These are phyloP conservation scores for Aegilops sharonensis DNA, from an alignment of 176 grass and related monocot genomes.

Conservation along the genomic window DNA sequence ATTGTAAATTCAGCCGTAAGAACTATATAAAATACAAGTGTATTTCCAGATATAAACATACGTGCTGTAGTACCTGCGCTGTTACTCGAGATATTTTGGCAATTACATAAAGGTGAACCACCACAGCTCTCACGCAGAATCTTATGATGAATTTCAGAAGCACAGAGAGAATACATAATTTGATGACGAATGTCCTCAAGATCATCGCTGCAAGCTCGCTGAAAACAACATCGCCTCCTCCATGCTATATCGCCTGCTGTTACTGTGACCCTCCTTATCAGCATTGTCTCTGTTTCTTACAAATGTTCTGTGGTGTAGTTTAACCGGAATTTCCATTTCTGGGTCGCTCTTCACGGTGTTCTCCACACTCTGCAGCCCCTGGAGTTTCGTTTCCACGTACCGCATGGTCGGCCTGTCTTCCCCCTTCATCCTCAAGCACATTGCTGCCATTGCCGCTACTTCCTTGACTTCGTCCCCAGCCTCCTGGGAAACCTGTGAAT, in stretches of 20 bases:
- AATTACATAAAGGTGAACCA: neutral
- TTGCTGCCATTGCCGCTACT: constrained; percentile 29
- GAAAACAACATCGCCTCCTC: constrained; percentile 47
- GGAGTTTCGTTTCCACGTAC: constrained; percentile 38
- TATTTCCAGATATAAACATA: neutral
- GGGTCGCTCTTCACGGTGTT: neutral
- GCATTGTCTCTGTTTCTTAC: neutral
- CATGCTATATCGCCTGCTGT: constrained; percentile 35
- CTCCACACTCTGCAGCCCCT: neutral
- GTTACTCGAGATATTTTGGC: neutral
- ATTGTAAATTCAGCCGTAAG: neutral
- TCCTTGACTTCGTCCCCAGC: constrained; percentile 11
- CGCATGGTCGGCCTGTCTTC: constrained; percentile 35
- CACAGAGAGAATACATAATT: neutral
- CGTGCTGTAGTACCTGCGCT: neutral
- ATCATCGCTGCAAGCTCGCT: constrained; percentile 42
- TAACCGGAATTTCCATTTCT: neutral
- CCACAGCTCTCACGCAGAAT: neutral
- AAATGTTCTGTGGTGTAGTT: neutral
- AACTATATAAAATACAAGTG: neutral
- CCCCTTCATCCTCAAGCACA: constrained; percentile 38
- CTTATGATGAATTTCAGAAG: neutral
- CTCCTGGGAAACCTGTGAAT: constrained; percentile 13
- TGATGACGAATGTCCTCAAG: neutral
- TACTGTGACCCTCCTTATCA: neutral